Conservation (phyloP, 108 stramenopile species). For the Chaetoceros muelleri region DNA sequence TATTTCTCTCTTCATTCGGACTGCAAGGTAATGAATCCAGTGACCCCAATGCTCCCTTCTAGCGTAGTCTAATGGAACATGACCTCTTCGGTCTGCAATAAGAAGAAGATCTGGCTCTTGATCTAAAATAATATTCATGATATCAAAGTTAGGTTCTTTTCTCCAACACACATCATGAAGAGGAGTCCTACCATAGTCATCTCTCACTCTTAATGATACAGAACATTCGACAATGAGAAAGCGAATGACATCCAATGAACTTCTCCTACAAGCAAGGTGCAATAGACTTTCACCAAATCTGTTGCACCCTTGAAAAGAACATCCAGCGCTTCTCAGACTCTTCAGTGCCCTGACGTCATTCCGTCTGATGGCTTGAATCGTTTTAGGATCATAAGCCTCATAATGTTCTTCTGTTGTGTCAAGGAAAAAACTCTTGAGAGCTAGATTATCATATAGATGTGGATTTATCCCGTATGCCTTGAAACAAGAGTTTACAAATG, state of each 20-base stretch:
- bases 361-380: neutral
- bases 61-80: constrained; percentile 36
- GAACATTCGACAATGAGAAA: constrained; percentile 38
- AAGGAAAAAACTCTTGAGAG: neutral
- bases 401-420: neutral
- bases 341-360: neutral
- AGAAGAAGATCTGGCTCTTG: constrained; percentile 28
- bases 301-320: constrained; percentile 20
- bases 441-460: neutral
- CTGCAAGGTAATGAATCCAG: constrained; percentile 10
- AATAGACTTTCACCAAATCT: constrained; percentile 58
- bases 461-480: neutral
- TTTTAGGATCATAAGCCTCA: neutral
- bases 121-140: constrained; percentile 34
- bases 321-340: neutral
- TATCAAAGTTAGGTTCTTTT: constrained; percentile 27
- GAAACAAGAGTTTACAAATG: neutral
- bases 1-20: neutral
- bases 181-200: constrained; percentile 68
- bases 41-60: constrained; percentile 38
- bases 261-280: constrained; percentile 55
- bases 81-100: constrained; percentile 41
- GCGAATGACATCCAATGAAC: constrained; percentile 17
- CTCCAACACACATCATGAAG: constrained; percentile 73
- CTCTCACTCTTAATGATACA: constrained; percentile 32